Evolutionary conservation across 2,329 filamentous ascomycete species (phyloP).

Genomic region (Colletotrichum viniferum): DNA sequence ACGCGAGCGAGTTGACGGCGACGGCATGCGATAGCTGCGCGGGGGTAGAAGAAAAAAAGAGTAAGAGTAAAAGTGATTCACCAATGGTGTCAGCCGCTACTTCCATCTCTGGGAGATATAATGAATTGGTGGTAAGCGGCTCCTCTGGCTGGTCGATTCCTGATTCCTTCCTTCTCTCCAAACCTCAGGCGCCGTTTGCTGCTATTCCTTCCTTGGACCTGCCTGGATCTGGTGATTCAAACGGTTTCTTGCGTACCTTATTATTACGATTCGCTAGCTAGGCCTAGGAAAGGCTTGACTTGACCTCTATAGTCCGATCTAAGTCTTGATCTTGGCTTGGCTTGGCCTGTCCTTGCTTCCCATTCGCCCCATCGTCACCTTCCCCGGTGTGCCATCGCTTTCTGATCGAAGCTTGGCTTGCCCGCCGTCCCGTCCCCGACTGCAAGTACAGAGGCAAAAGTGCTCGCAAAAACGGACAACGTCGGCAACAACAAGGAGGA

Average conservation of each 20-base stretch:
- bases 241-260: neutral
- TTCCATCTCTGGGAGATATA: neutral
- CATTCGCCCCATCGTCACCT: neutral
- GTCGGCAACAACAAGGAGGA: neutral
- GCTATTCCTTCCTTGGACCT: neutral
- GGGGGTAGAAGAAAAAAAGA: neutral
- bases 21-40: neutral
- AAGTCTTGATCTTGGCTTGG: neutral
- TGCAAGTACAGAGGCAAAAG: neutral
- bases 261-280: neutral
- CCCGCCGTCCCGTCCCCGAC: neutral
- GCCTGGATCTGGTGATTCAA: neutral
- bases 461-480: neutral
- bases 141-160: neutral
- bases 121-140: constrained; percentile 4
- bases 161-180: neutral
- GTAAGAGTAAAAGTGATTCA: neutral
- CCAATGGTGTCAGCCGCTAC: constrained; percentile 3
- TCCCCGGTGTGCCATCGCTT: neutral
- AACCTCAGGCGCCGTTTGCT: neutral
- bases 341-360: neutral
- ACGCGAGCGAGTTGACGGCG: neutral
- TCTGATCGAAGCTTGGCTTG: neutral
- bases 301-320: neutral
- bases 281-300: neutral